These are phyloP conservation scores for Plasmopara viticola DNA, from an alignment of 352 stramenopile genomes.

Conservation along the genomic window DNA sequence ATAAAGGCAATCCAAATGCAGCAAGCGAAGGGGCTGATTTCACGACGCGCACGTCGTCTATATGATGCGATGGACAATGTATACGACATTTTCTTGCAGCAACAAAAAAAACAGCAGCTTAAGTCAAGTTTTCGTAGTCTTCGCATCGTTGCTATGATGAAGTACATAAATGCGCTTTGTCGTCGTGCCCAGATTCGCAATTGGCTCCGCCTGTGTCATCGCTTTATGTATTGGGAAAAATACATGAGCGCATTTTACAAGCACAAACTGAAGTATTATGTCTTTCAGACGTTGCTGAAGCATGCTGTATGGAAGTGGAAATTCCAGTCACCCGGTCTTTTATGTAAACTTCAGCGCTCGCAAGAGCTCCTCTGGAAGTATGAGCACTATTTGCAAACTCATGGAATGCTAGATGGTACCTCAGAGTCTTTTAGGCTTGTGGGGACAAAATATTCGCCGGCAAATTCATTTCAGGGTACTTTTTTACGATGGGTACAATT, in stretches of 20 bases:
- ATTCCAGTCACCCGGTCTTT: constrained; percentile 36
- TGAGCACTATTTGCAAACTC: constrained; percentile 28
- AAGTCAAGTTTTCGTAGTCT: constrained; percentile 56
- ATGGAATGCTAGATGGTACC: constrained; percentile 29
- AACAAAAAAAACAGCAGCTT: constrained; percentile 33
- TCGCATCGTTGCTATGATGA: constrained; percentile 41
- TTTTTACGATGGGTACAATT: constrained; percentile 61
- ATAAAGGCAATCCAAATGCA: constrained; percentile 42
- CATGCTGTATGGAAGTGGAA: constrained; percentile 48
- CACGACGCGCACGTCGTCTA: constrained; percentile 38
- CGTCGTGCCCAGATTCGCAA: constrained; percentile 47
- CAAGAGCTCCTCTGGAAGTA: constrained; percentile 34
- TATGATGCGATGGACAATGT: constrained; percentile 61
- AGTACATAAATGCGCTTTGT: constrained; percentile 37
- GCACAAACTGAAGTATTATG: constrained; percentile 34
- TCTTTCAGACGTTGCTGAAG: constrained; percentile 38
- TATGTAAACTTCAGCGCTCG: constrained; percentile 29
- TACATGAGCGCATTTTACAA: constrained; percentile 35
- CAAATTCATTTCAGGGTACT: constrained; percentile 36
- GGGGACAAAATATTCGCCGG: constrained; percentile 35
- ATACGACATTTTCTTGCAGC: constrained; percentile 42
- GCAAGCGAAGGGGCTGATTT: constrained; percentile 43
- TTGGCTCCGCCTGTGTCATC: constrained; percentile 49
- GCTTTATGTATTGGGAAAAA: constrained; percentile 46
- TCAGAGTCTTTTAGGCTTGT: constrained; percentile 25